Evolutionary conservation across 2,329 filamentous ascomycete species (phyloP).

Genomic region (Ascochyta clinopodiicola): DNA sequence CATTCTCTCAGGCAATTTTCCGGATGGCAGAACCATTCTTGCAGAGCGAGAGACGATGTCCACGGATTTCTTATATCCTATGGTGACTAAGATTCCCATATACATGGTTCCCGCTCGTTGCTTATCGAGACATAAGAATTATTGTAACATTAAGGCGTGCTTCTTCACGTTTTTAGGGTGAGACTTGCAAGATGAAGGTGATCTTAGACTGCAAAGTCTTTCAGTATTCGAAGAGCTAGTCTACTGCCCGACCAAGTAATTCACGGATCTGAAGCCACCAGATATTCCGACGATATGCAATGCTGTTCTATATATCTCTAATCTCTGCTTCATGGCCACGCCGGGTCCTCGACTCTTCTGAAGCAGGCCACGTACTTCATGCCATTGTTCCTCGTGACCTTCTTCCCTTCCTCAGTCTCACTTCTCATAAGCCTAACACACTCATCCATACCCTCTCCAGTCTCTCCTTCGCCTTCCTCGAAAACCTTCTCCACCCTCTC

Average conservation of each 20-base stretch:
- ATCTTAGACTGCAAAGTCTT: too few relatives aligned
- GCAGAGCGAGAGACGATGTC: too few relatives aligned
- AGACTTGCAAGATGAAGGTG: too few relatives aligned
- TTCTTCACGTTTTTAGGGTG: too few relatives aligned
- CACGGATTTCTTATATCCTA: too few relatives aligned
- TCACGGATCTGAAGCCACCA: not conserved
- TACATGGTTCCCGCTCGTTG: too few relatives aligned
- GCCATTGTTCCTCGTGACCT: constrained; percentile 88
- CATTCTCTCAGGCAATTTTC: not conserved
- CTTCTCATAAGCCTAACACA: constrained; percentile 77
- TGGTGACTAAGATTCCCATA: too few relatives aligned
- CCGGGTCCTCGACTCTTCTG: constrained; percentile 77
- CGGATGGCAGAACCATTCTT: not conserved
- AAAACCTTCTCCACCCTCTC: constrained; percentile 65
- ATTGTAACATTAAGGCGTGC: too few relatives aligned
- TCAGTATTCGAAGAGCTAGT: too few relatives aligned
- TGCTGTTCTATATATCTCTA: not conserved
- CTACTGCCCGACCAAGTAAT: not conserved
- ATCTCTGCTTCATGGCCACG: constrained; percentile 71
- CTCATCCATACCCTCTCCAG: constrained; percentile 71
- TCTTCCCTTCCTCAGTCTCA: constrained; percentile 97
- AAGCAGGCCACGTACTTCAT: constrained; percentile 92
- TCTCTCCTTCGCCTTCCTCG: constrained; percentile 69
- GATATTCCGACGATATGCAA: not conserved
- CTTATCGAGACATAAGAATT: too few relatives aligned